A percentile compares a stretch with the other conserved stretches of the same genome.
phyloP scores from a whole-genome alignment of 1,284 basidiomycete genomes.

The Pisolithus thermaeus region DNA sequence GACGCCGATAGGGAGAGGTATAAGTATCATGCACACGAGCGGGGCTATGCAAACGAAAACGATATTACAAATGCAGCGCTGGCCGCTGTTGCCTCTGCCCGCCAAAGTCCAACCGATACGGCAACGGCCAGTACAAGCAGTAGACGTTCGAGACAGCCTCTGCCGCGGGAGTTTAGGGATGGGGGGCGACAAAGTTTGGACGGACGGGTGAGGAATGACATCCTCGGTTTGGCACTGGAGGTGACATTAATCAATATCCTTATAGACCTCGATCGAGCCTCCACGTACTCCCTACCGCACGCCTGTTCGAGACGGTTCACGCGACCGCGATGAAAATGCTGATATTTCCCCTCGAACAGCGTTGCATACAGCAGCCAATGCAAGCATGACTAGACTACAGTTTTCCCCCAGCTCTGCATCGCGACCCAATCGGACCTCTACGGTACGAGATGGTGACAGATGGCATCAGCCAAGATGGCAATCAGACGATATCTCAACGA shows the following conservation, averaged over 20 bases:
- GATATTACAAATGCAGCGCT: slow-evolving; percentile 52
- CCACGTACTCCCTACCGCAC: slow-evolving; percentile 17
- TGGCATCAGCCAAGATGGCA: slow-evolving; percentile 50
- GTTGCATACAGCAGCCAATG: slow-evolving; percentile 16
- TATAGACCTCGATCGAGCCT: slow-evolving; percentile 21
- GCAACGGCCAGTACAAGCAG: slow-evolving; percentile 27
- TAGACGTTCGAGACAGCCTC: slow-evolving; percentile 44
- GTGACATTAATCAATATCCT: not conserved
- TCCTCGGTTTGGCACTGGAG: not conserved
- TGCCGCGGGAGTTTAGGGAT: slow-evolving; percentile 59
- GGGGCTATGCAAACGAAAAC: slow-evolving; percentile 14
- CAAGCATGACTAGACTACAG: slow-evolving; percentile 12
- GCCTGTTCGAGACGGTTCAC: slow-evolving; percentile 15
- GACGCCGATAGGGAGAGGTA: slow-evolving; percentile 16
- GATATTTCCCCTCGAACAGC: slow-evolving; percentile 16
- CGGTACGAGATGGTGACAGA: slow-evolving; percentile 39
- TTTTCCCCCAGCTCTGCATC: slow-evolving; percentile 26
- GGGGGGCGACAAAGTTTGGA: slow-evolving; percentile 33
- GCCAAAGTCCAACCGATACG: slow-evolving; percentile 37
- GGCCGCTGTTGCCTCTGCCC: slow-evolving; percentile 52
- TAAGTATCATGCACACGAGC: slow-evolving; percentile 12
- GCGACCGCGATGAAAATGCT: slow-evolving; percentile 8
- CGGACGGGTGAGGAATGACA: slow-evolving; percentile 35
- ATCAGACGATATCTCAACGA: slow-evolving; percentile 34
- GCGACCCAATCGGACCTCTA: slow-evolving; percentile 36